Evolutionary conservation across 202 grass and related monocot genomes (phyloP), one percentile per base, ranked within the genome.

Genomic region (Musa balbisiana): DNA sequence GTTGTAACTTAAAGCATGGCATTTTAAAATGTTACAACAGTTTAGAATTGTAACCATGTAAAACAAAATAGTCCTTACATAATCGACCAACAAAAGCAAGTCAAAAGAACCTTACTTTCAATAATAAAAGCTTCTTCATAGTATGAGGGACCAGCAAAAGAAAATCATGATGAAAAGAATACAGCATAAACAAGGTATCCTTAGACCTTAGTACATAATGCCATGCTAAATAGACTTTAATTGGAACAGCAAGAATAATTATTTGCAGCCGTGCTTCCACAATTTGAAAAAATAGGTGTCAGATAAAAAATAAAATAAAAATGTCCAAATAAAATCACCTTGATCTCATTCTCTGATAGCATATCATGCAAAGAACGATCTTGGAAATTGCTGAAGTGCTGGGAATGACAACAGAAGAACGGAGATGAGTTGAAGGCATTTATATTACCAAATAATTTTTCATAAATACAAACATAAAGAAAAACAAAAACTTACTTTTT

Each of bases 331-430:
- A 15, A 65, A 11, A 51, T 82, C 73, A 98, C 94, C 90, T 98
- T 91, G 67, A 98, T 80, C 68, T 98, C 90, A 79, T 59, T 86
- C 65, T 89, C 94, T 76, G 87, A 89, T 51, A 98, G 83, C 60
- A 25, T 80, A 84, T 98, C 91, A 3, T 98, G 94, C 62, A 84
- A 88, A 84, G 79, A 83, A 50, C 78, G 86, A 53, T 91, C 89
- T 58, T 85, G 77, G 76, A 93, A 88, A 77, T 80, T 81, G 75
- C 76, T 85, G 80, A 98, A 98, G 76, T 84, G 79, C 94, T 98
- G 94, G 33, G 52, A 83, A 81, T 85, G 29, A 72, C 73, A 85
- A 75, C n/a, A 82, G 68, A 76, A 76, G 49, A 14, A 73, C 8
- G 9, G 11, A 3, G 8, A 73, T 15, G 20, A 55, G 21, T 55